A percentile compares a stretch with the other conserved stretches of the same genome.
Conservation (phyloP, 768 basidiomycete genomes). For the Tephrocybe rancida region DNA sequence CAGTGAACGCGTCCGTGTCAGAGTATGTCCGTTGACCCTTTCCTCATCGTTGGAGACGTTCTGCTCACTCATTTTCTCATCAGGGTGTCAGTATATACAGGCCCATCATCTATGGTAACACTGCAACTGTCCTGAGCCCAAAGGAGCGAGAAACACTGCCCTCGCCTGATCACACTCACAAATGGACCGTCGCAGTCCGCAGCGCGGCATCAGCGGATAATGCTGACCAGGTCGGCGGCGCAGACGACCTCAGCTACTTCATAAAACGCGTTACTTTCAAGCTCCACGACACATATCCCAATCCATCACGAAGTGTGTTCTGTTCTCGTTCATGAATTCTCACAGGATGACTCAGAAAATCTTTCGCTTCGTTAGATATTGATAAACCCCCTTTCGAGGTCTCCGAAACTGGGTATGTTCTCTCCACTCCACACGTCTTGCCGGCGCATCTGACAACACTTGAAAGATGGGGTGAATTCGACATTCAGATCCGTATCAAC, state of each 20-base stretch:
- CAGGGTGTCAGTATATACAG: slow-evolving; percentile 88
- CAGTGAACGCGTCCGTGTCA: slow-evolving; percentile 77
- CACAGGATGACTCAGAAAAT: slow-evolving; percentile 4
- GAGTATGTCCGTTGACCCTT: slow-evolving; percentile 51
- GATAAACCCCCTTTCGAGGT: slow-evolving; percentile 96
- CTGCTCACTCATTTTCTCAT: slow-evolving; percentile 12
- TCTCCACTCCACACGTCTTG: neutral
- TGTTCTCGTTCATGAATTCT: slow-evolving; percentile 27
- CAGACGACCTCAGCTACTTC: slow-evolving; percentile 88
- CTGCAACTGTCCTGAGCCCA: slow-evolving; percentile 73
- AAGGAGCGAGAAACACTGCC: slow-evolving; percentile 64
- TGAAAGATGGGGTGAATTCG: slow-evolving; percentile 95
- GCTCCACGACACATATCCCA: slow-evolving; percentile 94
- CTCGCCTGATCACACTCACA: slow-evolving; percentile 84
- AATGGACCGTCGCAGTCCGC: slow-evolving; percentile 95
- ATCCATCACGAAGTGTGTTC: slow-evolving; percentile 82
- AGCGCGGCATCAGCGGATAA: slow-evolving; percentile 78
- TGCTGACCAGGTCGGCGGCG: slow-evolving; percentile 82
- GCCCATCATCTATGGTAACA: slow-evolving; percentile 96
- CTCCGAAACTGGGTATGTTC: slow-evolving; percentile 85
- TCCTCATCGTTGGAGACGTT: slow-evolving; percentile 11
- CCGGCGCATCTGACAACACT: neutral
- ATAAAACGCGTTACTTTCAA: slow-evolving; percentile 98
- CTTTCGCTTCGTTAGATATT: slow-evolving; percentile 52
- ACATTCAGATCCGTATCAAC: slow-evolving; percentile 88